phyloP scores from a whole-genome alignment of 257 asterid genomes.

The Solanum stenotomum region DNA sequence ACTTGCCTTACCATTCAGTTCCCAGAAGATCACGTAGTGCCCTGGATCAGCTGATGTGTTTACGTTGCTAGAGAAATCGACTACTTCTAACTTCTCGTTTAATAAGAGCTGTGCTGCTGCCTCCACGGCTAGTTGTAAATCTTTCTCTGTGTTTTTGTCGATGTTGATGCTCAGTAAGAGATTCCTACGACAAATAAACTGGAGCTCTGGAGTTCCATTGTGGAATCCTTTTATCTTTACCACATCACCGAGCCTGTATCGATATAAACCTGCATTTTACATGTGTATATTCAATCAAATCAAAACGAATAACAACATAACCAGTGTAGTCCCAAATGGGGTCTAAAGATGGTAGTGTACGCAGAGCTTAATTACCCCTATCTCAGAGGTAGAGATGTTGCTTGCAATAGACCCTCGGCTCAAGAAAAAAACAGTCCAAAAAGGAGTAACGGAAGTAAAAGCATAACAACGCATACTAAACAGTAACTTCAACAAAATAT shows the following conservation, averaged over 20 bases:
- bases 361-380: neutral
- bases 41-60: constrained; percentile 56
- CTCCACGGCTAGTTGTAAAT: constrained; percentile 72
- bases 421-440: neutral
- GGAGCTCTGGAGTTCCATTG: constrained; percentile 80
- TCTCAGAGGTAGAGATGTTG: neutral
- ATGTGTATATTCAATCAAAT: neutral
- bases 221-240: constrained; percentile 82
- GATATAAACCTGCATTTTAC: constrained; percentile 64
- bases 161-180: constrained; percentile 79
- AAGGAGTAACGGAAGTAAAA: neutral
- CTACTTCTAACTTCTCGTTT: constrained; percentile 56
- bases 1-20: constrained; percentile 43
- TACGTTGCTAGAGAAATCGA: constrained; percentile 81
- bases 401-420: no score
- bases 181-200: constrained; percentile 72
- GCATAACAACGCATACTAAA: neutral
- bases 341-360: no score
- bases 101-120: constrained; percentile 48
- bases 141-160: constrained; percentile 94
- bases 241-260: constrained; percentile 76
- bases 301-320: neutral
- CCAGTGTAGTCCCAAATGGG: no score
- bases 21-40: constrained; percentile 83
- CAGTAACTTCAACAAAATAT: neutral